Conservation (phyloP, 2,329 filamentous ascomycete genomes). For the Penicillium sp. region DNA sequence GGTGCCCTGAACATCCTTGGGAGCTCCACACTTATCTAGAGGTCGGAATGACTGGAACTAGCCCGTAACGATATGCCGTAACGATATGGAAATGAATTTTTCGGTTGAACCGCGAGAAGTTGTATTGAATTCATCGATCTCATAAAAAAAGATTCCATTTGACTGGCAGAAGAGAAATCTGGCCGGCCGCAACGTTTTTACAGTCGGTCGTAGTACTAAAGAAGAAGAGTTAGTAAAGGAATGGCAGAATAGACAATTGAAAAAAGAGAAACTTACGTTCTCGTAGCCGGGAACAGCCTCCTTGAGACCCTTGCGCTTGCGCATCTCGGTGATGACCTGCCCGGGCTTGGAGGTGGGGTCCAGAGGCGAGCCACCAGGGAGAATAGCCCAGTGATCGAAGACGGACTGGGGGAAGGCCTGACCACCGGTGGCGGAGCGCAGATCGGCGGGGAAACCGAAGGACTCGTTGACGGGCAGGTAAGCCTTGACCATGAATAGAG, state of each 20-base stretch:
- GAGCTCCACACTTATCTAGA: constrained; percentile 20
- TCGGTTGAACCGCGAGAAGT: constrained; percentile 29
- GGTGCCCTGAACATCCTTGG: constrained; percentile 8
- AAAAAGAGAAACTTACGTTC: constrained; percentile 69
- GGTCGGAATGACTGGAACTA: constrained; percentile 26
- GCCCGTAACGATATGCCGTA: constrained; percentile 21
- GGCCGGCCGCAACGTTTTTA: constrained; percentile 53
- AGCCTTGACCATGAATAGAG: constrained; percentile 98
- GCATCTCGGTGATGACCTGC: constrained; percentile 77
- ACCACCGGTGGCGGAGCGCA: constrained; percentile 85
- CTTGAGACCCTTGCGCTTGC: constrained; percentile 99
- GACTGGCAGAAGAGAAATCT: constrained; percentile 40
- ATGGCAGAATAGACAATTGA: background rate
- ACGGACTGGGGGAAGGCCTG: constrained; percentile 99
- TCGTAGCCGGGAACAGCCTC: constrained; percentile 83
- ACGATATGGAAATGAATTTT: constrained; percentile 26
- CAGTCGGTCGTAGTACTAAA: constrained; percentile 97
- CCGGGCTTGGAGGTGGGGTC: constrained; percentile 78
- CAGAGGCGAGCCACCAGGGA: constrained; percentile 88
- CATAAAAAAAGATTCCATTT: constrained; percentile 39
- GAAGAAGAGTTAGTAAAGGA: constrained; percentile 18
- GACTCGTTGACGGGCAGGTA: constrained; percentile 96
- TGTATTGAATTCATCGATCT: constrained; percentile 43
- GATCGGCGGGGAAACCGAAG: constrained; percentile 97
- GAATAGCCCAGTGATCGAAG: constrained; percentile 97